Base-by-base conservation (phyloP, 495 filamentous ascomycete species). In the Annulohypoxylon bovei region DNA sequence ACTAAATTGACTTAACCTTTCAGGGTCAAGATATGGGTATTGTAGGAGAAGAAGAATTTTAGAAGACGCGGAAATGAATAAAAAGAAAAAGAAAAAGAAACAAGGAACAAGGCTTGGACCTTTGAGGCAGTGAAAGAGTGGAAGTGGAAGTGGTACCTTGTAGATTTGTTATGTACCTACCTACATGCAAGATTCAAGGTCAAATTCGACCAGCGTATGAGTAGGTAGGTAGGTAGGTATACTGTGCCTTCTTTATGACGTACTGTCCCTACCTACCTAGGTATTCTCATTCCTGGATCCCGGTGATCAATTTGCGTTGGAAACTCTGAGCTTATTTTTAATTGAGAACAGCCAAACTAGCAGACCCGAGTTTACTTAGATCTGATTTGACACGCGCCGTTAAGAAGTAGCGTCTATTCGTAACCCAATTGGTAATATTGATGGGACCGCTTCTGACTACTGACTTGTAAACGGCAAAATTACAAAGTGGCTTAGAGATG, bases 401-500 rank as follows among this genome's bases (percentile, higher is more conserved):
- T 64, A 18, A 47, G 49, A 35, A 49, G 52, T 59, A 69, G 59
- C 44, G 59, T 23, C 58, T 11, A 46, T 25, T 22, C 12, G n/a
- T 39, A 8, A 44, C 11, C 66, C 44, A 63, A 68, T 63, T 68
- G 66, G 66, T 32, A 58, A 40, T 35, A 25, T 25, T 16, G 18
- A 47, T 25, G 44, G 22, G 47, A 44, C 35, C 16, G 46, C 67
- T 49, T n/a, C 32, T 49, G 25, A 8, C 9, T 18, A 50, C 14
- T 46, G 20, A 46, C 18, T 47, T 8, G 44, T 12, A 23, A 47
- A 23, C 22, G 8, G 22, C 12, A 46, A 18, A 44, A 28, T 25
- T 49, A 57, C 42, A 11, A 39, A 67, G 64, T 67, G 64, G 64
- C 64, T 67, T 60, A 47, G 64, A 30, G 40, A 68, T 68, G 66